A percentile compares a stretch with the other conserved stretches of the same genome.
These are phyloP conservation scores for Claviceps pazoutovae DNA, from an alignment of 2,329 filamentous ascomycete species.

Conservation along the genomic window DNA sequence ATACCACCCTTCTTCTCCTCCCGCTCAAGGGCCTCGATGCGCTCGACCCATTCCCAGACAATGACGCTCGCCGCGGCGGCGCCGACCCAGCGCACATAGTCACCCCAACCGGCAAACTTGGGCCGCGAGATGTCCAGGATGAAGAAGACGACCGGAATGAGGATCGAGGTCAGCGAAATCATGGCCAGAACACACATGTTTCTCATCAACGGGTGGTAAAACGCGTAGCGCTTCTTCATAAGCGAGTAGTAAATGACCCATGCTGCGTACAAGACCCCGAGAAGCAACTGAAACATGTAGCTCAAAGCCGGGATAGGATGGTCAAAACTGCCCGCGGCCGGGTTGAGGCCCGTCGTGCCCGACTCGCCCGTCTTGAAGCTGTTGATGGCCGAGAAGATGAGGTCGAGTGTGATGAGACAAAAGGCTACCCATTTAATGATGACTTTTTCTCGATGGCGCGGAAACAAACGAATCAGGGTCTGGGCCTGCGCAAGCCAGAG, in stretches of 20 bases:
- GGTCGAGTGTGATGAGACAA: conserved; percentile 78
- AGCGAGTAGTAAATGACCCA: conserved; percentile 90
- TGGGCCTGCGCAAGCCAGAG: conserved; percentile 96
- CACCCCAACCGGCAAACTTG: conserved; percentile 80
- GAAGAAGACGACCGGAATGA: conserved; percentile 87
- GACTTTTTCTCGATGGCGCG: conserved; percentile 90
- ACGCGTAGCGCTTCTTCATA: conserved; percentile 84
- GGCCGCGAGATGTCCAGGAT: conserved; percentile 79
- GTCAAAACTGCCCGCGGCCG: conserved; percentile 61
- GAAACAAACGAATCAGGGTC: conserved; percentile 88
- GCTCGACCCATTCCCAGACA: conserved; percentile 95
- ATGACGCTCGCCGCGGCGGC: conserved; percentile 90
- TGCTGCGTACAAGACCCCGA: conserved; percentile 77
- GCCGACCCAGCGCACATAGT: conserved; percentile 93
- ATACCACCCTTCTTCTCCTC: conserved; percentile 93
- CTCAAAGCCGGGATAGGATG: conserved; percentile 84
- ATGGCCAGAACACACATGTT: conserved; percentile 73
- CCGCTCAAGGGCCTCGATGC: conserved; percentile 81
- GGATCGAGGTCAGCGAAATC: conserved; percentile 65
- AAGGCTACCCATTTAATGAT: conserved; percentile 99
- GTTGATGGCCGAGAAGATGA: conserved; percentile 82
- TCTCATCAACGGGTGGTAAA: conserved; percentile 80
- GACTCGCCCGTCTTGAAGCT: conserved; percentile 50
- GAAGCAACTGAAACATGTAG: conserved; percentile 77
- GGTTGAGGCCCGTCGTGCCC: conserved; percentile 32